Evolutionary conservation across 2,329 filamentous ascomycete genomes (phyloP), one percentile per base, ranked within the genome.

Genomic region (Neofusicoccum cordaticola): DNA sequence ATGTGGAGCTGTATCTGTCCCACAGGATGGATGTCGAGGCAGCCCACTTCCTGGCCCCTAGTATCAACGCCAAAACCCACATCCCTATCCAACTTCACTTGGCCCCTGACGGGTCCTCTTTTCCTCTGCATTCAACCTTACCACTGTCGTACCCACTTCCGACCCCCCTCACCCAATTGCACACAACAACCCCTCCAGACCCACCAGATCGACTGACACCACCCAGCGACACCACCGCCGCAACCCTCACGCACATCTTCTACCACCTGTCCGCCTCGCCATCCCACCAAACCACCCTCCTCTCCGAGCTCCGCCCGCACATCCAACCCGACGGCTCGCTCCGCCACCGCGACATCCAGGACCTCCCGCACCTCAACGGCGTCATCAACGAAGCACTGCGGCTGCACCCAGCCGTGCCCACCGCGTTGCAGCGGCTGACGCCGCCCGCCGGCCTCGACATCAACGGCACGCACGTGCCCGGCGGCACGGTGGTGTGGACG

Each of bases 371-470:
- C 45, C 72, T 81, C 11, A 77, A 80, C 61, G 77, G 72, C 17
- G 69, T 74, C 19, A 80, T 81, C 70, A 75, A 80, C 63, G 80
- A 82, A 66, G 71, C 78, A 0, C 69, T 81, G 1, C 75, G 80
- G 12, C 70, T 82, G 2, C 72, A 80, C 61, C 78, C 80, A 2
- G 71, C 78, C 0, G 74, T 80, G 1, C 77, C 78, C 0, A 72
- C 71, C 6, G 77, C 73, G 1, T 48, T 79, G n/a, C 71, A 71
- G 27, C 71, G 80, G 1, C 47, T 74, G 5, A 80, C 79, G 1
- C 79, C 79, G 4, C 61, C 75, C 17, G 70, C 76, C 60, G 79
- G 79, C 27, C 69, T 79, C 35, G 67, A 67, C 31, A 70, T 80
- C 17, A 77, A 71, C 7, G 73, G 71, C 7, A 68, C 64, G 2